Base-by-base conservation (phyloP, 257 asterid genomes). In the Linderniella brevidens region DNA sequence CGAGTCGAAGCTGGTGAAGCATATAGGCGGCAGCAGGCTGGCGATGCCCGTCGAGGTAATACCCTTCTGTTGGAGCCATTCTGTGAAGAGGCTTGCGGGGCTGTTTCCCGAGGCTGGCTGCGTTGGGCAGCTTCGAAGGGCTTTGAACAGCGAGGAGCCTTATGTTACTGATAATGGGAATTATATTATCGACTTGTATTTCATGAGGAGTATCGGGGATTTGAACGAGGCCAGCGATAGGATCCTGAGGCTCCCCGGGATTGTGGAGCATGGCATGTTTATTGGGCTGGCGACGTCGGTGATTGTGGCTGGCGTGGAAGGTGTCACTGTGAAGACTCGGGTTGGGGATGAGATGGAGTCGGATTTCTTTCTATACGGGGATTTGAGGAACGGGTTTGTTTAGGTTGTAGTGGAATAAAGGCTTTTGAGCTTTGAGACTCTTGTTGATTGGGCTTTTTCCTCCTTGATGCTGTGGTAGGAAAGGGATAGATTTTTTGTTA, bases 211-310 rank as follows among this genome's bases (percentile, higher is more conserved):
- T 12, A 70, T 76, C 41, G 86, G 92, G 10, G 74, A 76, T 64
- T 63, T 79, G 68, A 64, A 62, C 13, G 68, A 52, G 32, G 92
- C 86, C 0, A 76, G 86, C 36, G 92, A 79, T 54, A 45, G 56
- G 13, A 79, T 79, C 35, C 43, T 79, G 76, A 73, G 92, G 73
- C 74, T 79, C 40, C 80, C 92, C 1, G 92, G 92, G 10, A 69
- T 80, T 14, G 86, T 80, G 5, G 86, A 79, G 63, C 92, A 79
- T 45, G 92, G 92, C 53, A 76, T 76, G 82, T 79, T 79, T 50
- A 62, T 76, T 25, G 80, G 75, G 36, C 35, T 73, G 61, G 86
- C 92, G 0, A 73, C 72, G 1, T 65, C 73, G 1, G 63, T 75
- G 53, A 79, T 76, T 45, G 78, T 76, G 8, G 86, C 92, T 7